Evolutionary conservation across 1,139 yeast genomes (phyloP).

Genomic region (Keqinozyma sinolaborantium): DNA sequence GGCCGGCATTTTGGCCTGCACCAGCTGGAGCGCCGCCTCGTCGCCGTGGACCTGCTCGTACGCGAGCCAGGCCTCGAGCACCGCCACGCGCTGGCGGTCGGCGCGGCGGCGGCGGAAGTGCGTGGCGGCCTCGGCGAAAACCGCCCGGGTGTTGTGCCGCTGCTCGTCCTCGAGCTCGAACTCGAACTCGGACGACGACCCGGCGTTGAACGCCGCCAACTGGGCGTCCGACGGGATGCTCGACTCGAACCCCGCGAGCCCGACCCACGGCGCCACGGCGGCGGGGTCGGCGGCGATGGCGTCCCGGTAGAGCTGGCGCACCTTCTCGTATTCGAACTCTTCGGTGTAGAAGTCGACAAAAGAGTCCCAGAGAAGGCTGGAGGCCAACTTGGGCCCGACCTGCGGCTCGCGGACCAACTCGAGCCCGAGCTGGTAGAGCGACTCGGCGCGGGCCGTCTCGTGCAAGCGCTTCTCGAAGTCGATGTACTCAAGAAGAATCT

Average conservation of each 20-base stretch:
- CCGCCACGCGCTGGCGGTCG: constrained; percentile 45
- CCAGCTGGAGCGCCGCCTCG: constrained; percentile 25
- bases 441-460: constrained; percentile 67
- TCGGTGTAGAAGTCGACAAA: constrained; percentile 62
- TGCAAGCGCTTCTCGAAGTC: constrained; percentile 65
- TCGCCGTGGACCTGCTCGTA: constrained; percentile 70
- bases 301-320: constrained; percentile 50
- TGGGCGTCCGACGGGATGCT: constrained; percentile 60
- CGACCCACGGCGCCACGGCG: constrained; percentile 54
- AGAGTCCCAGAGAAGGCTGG: constrained; percentile 36
- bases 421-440: constrained; percentile 54
- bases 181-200: constrained; percentile 47
- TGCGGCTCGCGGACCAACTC: constrained; percentile 13
- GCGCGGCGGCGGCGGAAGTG: constrained; percentile 34
- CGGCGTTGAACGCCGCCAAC: constrained; percentile 32
- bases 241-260: constrained; percentile 69
- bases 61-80: constrained; percentile 61
- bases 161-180: constrained; percentile 53
- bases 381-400: constrained; percentile 10
- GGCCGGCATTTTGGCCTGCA: constrained; percentile 54
- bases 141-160: constrained; percentile 44
- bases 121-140: constrained; percentile 55
- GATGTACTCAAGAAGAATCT: constrained; percentile 48
- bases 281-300: constrained; percentile 32
- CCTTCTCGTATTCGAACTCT: constrained; percentile 51